Percentiles rank a stretch among this genome's conserved stretches.
Conservation (phyloP, 805 yeast species). For the Teunomyces funiuensis region DNA sequence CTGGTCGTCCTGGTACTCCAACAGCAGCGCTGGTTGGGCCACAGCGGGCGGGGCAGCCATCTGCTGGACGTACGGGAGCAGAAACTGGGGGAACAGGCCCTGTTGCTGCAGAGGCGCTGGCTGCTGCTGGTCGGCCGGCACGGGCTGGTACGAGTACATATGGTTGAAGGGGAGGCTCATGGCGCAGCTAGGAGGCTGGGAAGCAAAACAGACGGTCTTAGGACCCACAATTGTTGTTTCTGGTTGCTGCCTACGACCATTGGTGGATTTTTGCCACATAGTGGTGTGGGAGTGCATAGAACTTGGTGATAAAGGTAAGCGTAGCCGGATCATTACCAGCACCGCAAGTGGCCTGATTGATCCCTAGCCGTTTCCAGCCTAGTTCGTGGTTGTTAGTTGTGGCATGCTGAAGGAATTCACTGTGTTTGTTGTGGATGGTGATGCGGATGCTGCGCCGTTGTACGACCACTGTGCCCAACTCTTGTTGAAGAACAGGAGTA, state of each 20-base stretch:
- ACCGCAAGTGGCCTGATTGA: neutral
- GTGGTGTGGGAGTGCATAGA: neutral
- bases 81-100: neutral
- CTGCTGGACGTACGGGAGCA: neutral
- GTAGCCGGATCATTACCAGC: neutral
- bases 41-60: neutral
- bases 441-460: conserved; percentile 10
- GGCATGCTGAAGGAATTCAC: conserved; percentile 8
- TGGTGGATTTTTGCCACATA: neutral
- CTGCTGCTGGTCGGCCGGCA: neutral
- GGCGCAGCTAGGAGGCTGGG: too few relatives aligned
- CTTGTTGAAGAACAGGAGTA: conserved; percentile 20
- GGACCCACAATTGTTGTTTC: neutral
- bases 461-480: conserved; percentile 16
- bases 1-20: conserved; percentile 6
- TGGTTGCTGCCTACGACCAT: neutral
- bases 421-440: conserved; percentile 18
- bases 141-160: conserved; percentile 5
- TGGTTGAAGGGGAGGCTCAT: conserved; percentile 9
- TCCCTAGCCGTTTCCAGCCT: too few relatives aligned
- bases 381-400: neutral
- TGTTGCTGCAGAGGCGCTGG: conserved; percentile 2
- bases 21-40: conserved; percentile 4
- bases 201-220: too few relatives aligned
- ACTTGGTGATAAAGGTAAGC: neutral